A percentile compares a stretch with the other conserved stretches of the same genome.
These are phyloP conservation scores for Bacidia gigantensis DNA, from an alignment of 495 filamentous ascomycete genomes.

Conservation along the genomic window DNA sequence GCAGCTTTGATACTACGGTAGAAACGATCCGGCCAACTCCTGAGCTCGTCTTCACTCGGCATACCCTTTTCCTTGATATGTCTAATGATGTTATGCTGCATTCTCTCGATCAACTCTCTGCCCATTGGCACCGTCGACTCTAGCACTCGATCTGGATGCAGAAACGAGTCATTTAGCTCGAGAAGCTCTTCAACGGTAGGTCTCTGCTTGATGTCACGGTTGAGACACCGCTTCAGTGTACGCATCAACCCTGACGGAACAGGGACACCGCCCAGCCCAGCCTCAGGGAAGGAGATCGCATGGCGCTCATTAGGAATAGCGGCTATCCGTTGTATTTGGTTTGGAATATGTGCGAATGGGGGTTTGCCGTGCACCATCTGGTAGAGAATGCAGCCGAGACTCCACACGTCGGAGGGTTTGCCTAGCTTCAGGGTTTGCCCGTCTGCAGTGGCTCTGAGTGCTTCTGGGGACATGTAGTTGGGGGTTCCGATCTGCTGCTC, in stretches of 20 bases:
- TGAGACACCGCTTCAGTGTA: slow-evolving; percentile 67
- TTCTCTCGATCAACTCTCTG: slow-evolving; percentile 60
- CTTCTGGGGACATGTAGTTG: slow-evolving; percentile 97
- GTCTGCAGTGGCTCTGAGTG: slow-evolving; percentile 47
- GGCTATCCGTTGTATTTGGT: slow-evolving; percentile 57
- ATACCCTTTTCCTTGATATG: slow-evolving; percentile 52
- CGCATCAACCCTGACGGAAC: slow-evolving; percentile 57
- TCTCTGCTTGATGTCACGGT: slow-evolving; percentile 60
- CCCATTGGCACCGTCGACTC: slow-evolving; percentile 47
- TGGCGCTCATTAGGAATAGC: slow-evolving; percentile 85
- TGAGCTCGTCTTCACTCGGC: slow-evolving; percentile 58
- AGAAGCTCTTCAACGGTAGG: slow-evolving; percentile 71
- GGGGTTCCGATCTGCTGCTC: slow-evolving; percentile 91
- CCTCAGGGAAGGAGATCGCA: slow-evolving; percentile 64
- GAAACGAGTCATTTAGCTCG: slow-evolving; percentile 55
- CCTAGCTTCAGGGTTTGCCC: slow-evolving; percentile 87
- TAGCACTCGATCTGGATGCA: slow-evolving; percentile 51
- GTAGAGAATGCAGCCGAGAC: slow-evolving; percentile 87
- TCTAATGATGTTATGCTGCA: slow-evolving; percentile 63
- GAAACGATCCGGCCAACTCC: slow-evolving; percentile 54
- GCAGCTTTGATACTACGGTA: slow-evolving; percentile 49
- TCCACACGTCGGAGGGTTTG: slow-evolving; percentile 93
- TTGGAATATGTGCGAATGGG: slow-evolving; percentile 82
- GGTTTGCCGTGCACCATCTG: slow-evolving; percentile 93
- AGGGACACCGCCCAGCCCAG: slow-evolving; percentile 55